A percentile compares a stretch with the other conserved stretches of the same genome.
phyloP scores from a whole-genome alignment of 768 basidiomycete genomes.

The Boletus insuetus region DNA sequence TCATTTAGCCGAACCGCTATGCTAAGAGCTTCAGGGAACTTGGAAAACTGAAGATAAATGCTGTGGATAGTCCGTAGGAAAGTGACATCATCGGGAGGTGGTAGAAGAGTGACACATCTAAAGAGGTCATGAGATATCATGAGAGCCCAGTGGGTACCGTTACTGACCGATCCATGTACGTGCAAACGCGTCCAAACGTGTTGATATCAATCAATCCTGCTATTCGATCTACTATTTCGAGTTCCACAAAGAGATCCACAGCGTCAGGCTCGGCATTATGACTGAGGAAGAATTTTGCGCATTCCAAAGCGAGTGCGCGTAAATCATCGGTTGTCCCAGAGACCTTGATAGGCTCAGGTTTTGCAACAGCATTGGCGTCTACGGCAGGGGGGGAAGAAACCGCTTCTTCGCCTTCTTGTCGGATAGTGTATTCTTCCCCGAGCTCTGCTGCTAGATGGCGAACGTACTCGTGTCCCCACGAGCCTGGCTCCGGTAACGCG shows the following conservation, averaged over 20 bases:
- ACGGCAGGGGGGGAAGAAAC: constrained; percentile 21
- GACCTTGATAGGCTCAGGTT: constrained; percentile 33
- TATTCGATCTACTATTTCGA: constrained; percentile 85
- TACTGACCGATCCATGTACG: constrained; percentile 90
- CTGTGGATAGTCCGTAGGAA: constrained; percentile 87
- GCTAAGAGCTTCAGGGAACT: constrained; percentile 88
- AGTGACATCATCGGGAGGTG: constrained; percentile 86
- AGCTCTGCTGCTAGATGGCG: constrained; percentile 95
- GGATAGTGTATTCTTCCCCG: constrained; percentile 82
- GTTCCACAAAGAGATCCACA: constrained; percentile 90
- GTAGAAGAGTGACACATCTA: constrained; percentile 85
- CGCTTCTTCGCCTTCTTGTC: constrained; percentile 53
- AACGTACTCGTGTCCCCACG: constrained; percentile 99
- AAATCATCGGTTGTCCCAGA: constrained; percentile 71
- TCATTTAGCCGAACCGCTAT: constrained; percentile 86
- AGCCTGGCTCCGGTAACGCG: constrained; percentile 82
- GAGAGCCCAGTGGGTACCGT: background rate
- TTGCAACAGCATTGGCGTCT: constrained; percentile 28
- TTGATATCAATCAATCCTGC: constrained; percentile 79
- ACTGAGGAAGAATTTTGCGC: constrained; percentile 82
- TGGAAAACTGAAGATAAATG: constrained; percentile 83
- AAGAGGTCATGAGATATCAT: constrained; percentile 2
- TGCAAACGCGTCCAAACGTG: constrained; percentile 85
- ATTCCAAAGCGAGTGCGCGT: constrained; percentile 71
- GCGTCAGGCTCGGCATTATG: constrained; percentile 99